Conservation (phyloP, 352 stramenopile species). For the Elongisporangium anandrum region DNA sequence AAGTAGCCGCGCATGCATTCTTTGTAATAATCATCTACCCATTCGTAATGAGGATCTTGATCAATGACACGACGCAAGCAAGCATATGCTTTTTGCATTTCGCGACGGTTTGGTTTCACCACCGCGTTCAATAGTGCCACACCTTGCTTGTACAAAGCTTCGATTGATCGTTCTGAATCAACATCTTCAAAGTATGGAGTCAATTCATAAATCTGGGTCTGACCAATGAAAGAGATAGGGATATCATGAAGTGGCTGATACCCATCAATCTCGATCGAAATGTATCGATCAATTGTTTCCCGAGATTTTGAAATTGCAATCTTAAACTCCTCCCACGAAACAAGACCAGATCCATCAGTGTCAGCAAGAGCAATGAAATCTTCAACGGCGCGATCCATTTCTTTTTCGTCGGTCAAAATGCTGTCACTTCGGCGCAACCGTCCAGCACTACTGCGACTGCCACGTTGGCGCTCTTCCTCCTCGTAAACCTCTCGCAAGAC, state of each 20-base stretch:
- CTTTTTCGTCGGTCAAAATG: slow-evolving; percentile 44
- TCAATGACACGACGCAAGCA: slow-evolving; percentile 68
- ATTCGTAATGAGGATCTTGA: slow-evolving; percentile 74
- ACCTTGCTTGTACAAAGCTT: slow-evolving; percentile 61
- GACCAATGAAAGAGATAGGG: slow-evolving; percentile 56
- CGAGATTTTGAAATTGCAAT: slow-evolving; percentile 75
- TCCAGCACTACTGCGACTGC: slow-evolving; percentile 14
- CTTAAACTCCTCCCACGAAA: slow-evolving; percentile 88
- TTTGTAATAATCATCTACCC: slow-evolving; percentile 79
- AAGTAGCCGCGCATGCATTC: slow-evolving; percentile 67
- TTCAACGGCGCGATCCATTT: slow-evolving; percentile 54
- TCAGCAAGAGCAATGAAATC: slow-evolving; percentile 79
- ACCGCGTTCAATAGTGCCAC: slow-evolving; percentile 62
- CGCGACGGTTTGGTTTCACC: slow-evolving; percentile 41
- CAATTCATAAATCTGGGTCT: slow-evolving; percentile 77
- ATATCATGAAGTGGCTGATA: slow-evolving; percentile 65
- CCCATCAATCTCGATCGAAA: slow-evolving; percentile 76
- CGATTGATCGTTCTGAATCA: slow-evolving; percentile 60
- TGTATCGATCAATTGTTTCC: slow-evolving; percentile 56
- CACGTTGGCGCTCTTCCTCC: slow-evolving; percentile 54
- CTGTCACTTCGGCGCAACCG: slow-evolving; percentile 42
- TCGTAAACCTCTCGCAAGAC: slow-evolving; percentile 72
- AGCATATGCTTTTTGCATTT: slow-evolving; percentile 72
- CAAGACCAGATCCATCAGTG: slow-evolving; percentile 67
- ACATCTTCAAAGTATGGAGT: slow-evolving; percentile 71